Percentiles rank a stretch among this genome's conserved stretches.
Conservation (phyloP, 176 grass and related monocot genomes). For the Oryza coarctata region DNA sequence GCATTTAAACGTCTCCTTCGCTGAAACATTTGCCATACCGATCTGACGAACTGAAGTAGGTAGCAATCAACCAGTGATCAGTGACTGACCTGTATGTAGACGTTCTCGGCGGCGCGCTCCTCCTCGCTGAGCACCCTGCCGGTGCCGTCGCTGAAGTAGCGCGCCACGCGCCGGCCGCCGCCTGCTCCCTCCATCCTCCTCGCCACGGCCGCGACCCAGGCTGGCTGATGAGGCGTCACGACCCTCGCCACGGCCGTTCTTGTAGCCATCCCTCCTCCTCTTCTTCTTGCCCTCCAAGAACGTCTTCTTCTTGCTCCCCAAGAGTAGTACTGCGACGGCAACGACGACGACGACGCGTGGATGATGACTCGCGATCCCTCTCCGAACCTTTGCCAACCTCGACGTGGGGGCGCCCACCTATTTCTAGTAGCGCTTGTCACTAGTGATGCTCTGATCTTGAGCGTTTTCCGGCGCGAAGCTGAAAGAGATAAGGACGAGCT, state of each 20-base stretch:
- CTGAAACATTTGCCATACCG: too few species aligned
- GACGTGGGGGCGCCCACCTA: neutral
- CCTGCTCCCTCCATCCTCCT: conserved; percentile 35
- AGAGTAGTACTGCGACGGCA: neutral
- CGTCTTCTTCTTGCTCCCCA: neutral
- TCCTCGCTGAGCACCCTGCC: conserved; percentile 82
- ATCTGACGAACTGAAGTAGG: too few species aligned
- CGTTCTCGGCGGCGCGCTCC: conserved; percentile 75
- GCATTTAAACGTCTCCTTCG: neutral
- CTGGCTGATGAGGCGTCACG: neutral
- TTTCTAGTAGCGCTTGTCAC: neutral
- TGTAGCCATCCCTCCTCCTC: conserved; percentile 38
- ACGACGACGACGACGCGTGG: neutral
- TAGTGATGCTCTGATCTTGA: neutral
- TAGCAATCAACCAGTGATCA: too few species aligned
- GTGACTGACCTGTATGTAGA: conserved; percentile 76
- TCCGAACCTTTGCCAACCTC: neutral
- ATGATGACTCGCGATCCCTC: neutral
- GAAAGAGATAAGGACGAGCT: conserved; percentile 35
- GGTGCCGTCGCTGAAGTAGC: conserved; percentile 67
- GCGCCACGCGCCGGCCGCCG: conserved; percentile 27
- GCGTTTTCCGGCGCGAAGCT: neutral
- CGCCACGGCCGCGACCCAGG: conserved; percentile 24
- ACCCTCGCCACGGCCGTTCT: conserved; percentile 22
- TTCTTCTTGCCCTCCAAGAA: conserved; percentile 26